phyloP scores from a whole-genome alignment of 768 basidiomycete genomes.

The Tylopilus sp. region DNA sequence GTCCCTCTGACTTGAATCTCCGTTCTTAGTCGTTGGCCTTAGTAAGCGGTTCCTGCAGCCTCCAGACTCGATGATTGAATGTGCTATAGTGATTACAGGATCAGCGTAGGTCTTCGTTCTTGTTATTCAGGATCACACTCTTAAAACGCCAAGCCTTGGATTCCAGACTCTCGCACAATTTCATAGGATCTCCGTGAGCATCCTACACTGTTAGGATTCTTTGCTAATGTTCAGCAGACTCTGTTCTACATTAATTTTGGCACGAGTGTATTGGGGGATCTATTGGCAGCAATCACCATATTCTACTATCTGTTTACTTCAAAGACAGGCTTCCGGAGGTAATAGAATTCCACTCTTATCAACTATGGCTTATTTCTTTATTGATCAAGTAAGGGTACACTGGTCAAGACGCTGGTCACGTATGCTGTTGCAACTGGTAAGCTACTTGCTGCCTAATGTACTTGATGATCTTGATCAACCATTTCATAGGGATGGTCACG shows the following conservation, averaged over 20 bases:
- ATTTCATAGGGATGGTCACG: constrained; percentile 36
- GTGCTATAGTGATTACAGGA: constrained; percentile 41
- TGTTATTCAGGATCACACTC: neutral
- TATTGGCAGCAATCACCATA: constrained; percentile 47
- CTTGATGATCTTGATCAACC: neutral
- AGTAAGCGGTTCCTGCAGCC: constrained; percentile 2
- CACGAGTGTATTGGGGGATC: constrained; percentile 45
- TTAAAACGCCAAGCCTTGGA: constrained; percentile 32
- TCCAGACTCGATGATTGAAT: neutral
- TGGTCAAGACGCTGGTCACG: constrained; percentile 43
- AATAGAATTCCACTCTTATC: neutral
- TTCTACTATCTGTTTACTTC: constrained; percentile 46
- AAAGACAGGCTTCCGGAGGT: constrained; percentile 50
- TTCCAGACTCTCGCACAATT: constrained; percentile 37
- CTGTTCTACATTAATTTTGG: constrained; percentile 52
- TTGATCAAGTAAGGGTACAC: constrained; percentile 43
- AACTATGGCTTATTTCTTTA: neutral
- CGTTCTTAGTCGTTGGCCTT: constrained; percentile 9
- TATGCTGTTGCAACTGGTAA: constrained; percentile 55
- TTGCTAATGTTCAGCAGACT: constrained; percentile 30
- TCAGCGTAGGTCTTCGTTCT: constrained; percentile 40
- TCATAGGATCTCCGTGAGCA: constrained; percentile 37
- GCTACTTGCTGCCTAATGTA: constrained; percentile 15
- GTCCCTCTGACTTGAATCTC: neutral
- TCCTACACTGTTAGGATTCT: neutral